Evolutionary conservation across 768 basidiomycete genomes (phyloP), one percentile per base, ranked within the genome.

Genomic region (Chlorophyllum brunneum): DNA sequence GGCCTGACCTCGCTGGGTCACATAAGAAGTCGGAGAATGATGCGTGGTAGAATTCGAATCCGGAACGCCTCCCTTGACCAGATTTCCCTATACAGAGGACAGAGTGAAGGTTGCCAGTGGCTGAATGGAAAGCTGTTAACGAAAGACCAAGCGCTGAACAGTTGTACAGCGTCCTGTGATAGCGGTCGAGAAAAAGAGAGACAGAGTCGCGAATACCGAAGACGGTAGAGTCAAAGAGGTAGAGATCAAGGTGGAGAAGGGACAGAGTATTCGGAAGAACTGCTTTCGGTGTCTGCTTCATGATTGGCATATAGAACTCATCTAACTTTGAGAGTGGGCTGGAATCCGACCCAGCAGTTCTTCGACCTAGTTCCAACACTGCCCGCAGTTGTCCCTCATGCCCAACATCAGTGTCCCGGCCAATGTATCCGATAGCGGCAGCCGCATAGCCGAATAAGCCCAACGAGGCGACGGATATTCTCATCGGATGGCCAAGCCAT

Each of bases 361-460:
- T n/a, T n/a, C n/a, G n/a, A n/a, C n/a, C n/a, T n/a, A n/a, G n/a
- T n/a, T n/a, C n/a, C n/a, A n/a, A n/a, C n/a, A n/a, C n/a, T n/a
- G n/a, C n/a, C n/a, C n/a, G n/a, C n/a, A n/a, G n/a, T n/a, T n/a
- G n/a, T n/a, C n/a, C n/a, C n/a, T n/a, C n/a, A n/a, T n/a, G n/a
- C n/a, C n/a, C n/a, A n/a, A n/a, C n/a, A n/a, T n/a, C n/a, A n/a
- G n/a, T n/a, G n/a, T n/a, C n/a, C n/a, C n/a, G n/a, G n/a, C 18
- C 54, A 29, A 68, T 45, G 36, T 54, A 67, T 53, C 58, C 60
- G 34, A 63, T 33, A 1, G 61, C 55, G 5, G 60, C 64, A 62
- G n/a, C n/a, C n/a, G n/a, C n/a, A n/a, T n/a, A n/a, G n/a, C n/a
- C n/a, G n/a, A n/a, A n/a, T n/a, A n/a, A 58, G 2, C 61, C 63